Conservation (phyloP, 78 protist species). For the Monocercomonoides exilis region DNA sequence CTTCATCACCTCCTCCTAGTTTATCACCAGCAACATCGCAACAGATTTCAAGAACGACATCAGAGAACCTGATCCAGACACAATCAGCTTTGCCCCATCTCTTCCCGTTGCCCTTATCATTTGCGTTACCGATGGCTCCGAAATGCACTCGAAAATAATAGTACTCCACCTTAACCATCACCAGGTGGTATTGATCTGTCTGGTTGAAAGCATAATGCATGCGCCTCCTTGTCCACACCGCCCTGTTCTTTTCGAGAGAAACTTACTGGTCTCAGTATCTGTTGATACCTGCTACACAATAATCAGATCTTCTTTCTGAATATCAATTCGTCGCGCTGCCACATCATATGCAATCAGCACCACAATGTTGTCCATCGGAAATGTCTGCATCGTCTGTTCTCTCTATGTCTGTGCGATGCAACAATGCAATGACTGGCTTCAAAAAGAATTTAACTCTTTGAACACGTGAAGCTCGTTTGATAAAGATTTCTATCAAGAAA, state of each 20-base stretch:
- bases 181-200: not conserved
- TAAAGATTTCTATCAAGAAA: constrained; percentile 33
- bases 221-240: constrained; percentile 35
- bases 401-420: constrained; percentile 26
- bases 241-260: constrained; percentile 44
- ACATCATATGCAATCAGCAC: constrained; percentile 25
- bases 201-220: not conserved
- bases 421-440: constrained; percentile 21
- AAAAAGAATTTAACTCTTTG: constrained; percentile 1
- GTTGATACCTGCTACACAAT: not conserved
- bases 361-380: constrained; percentile 29
- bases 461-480: constrained; percentile 27
- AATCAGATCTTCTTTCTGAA: not conserved
- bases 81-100: not conserved
- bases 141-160: not conserved
- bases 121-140: not conserved
- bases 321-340: constrained; percentile 4
- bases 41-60: not conserved
- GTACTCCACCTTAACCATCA: not conserved
- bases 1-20: not conserved
- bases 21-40: not conserved
- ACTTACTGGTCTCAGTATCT: constrained; percentile 29
- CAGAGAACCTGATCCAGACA: too few species aligned
- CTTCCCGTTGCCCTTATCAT: not conserved
- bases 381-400: constrained; percentile 35